A percentile compares a stretch with the other conserved stretches of the same genome.
Conservation (phyloP, 805 yeast genomes). For the Zygoascus ofunaensis region DNA sequence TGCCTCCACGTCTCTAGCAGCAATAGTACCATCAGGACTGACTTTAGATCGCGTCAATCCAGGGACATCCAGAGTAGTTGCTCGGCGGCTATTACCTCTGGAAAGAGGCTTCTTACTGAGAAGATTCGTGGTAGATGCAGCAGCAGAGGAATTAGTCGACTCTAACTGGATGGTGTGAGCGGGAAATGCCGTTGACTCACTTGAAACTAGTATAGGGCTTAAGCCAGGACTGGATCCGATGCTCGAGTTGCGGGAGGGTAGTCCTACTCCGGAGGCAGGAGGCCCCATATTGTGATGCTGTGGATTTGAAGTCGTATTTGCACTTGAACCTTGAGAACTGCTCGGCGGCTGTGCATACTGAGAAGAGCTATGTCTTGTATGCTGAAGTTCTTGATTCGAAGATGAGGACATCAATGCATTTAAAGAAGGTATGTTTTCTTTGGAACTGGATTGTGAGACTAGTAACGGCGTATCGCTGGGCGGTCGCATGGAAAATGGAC, state of each 20-base stretch:
- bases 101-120: background rate
- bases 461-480: background rate
- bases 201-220: slow-evolving; percentile 9
- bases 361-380: no score
- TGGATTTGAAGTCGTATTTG: no score
- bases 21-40: slow-evolving; percentile 53
- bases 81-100: slow-evolving; percentile 34
- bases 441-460: background rate
- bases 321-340: no score
- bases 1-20: slow-evolving; percentile 57
- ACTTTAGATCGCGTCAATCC: slow-evolving; percentile 78
- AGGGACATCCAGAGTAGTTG: slow-evolving; percentile 84
- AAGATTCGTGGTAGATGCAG: background rate
- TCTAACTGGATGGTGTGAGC: slow-evolving; percentile 19
- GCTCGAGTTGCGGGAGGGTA: background rate
- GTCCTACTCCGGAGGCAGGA: no score
- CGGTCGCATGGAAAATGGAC: background rate
- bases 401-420: background rate
- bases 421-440: background rate
- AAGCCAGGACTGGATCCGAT: background rate
- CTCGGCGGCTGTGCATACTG: no score
- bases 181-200: slow-evolving; percentile 18
- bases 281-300: background rate
- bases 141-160: slow-evolving; percentile 15
- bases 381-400: background rate